Conservation (phyloP, 2,329 filamentous ascomycete species). For the Lanzia echinophila region DNA sequence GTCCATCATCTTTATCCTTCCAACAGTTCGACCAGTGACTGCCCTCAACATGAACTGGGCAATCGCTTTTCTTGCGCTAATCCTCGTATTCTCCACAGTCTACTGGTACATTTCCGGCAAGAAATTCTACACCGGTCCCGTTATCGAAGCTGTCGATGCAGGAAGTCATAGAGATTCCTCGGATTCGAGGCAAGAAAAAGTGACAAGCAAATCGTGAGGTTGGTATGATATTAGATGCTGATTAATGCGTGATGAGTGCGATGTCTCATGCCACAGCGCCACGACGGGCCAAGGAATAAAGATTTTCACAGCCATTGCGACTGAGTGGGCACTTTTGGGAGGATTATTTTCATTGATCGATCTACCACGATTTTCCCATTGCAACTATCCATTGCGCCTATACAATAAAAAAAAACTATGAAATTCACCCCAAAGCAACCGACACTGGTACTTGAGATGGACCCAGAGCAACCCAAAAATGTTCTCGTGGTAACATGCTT, state of each 20-base stretch:
- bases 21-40: conserved; percentile 40
- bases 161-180: conserved; percentile 9
- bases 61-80: conserved; percentile 41
- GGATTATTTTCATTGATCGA: background rate
- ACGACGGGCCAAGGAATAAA: background rate
- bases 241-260: conserved; percentile 7
- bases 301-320: background rate
- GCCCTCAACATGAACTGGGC: conserved; percentile 48
- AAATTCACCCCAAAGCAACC: background rate
- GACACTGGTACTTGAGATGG: no score
- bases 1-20: conserved; percentile 47
- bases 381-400: background rate
- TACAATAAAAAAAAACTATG: background rate
- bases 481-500: no score
- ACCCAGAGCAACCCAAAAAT: no score
- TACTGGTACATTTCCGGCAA: conserved; percentile 42
- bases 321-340: background rate
- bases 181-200: conserved; percentile 8
- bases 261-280: conserved; percentile 1
- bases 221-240: conserved; percentile 3
- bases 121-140: conserved; percentile 43
- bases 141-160: conserved; percentile 22
- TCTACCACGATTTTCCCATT: background rate
- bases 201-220: conserved; percentile 4
- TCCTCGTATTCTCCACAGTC: conserved; percentile 36